phyloP scores from a whole-genome alignment of 176 grass and related monocot genomes.

The Raddia guianensis region DNA sequence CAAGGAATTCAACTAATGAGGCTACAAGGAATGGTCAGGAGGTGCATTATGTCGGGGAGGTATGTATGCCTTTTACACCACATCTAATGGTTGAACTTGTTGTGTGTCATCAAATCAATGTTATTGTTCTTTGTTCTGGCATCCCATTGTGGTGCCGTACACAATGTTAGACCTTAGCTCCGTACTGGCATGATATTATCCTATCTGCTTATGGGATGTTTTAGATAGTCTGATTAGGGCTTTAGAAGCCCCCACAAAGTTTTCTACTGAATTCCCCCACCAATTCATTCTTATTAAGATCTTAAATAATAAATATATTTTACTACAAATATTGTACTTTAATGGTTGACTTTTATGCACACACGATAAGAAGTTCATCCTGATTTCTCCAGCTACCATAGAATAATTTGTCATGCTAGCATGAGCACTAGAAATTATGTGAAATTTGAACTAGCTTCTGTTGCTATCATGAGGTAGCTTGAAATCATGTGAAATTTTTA shows the following conservation, averaged over 20 bases:
- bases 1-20: constrained; percentile 47
- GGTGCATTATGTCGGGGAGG: constrained; percentile 77
- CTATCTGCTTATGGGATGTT: constrained; percentile 23
- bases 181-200: constrained; percentile 10
- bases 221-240: neutral
- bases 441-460: neutral
- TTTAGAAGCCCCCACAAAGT: constrained; percentile 8
- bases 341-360: constrained; percentile 14
- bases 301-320: neutral
- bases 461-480: neutral
- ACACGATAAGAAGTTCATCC: neutral
- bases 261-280: constrained; percentile 11
- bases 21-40: constrained; percentile 57
- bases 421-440: constrained; percentile 13
- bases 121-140: constrained; percentile 5
- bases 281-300: constrained; percentile 22
- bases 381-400: constrained; percentile 18
- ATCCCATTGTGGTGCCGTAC: neutral
- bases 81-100: neutral
- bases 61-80: constrained; percentile 44
- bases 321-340: constrained; percentile 14
- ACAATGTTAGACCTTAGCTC: constrained; percentile 24
- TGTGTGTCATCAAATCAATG: neutral
- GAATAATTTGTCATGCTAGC: neutral
- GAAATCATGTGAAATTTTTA: constrained; percentile 25